Conservation (phyloP, 768 basidiomycete species). For the Suillus occidentalis region DNA sequence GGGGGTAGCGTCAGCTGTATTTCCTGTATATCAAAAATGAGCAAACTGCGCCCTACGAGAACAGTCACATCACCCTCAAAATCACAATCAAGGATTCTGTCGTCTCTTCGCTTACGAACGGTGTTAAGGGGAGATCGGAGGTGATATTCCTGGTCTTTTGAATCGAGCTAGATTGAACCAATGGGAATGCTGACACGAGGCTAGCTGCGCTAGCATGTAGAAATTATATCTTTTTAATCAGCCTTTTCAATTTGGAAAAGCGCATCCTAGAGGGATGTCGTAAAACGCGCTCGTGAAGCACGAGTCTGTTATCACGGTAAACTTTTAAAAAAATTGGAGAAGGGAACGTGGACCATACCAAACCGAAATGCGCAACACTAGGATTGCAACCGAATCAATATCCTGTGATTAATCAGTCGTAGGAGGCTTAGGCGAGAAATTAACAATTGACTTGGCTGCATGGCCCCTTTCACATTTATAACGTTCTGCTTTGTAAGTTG, state of each 20-base stretch:
- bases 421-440: no score
- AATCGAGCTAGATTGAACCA: background rate
- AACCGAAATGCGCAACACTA: background rate
- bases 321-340: background rate
- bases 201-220: background rate
- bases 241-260: background rate
- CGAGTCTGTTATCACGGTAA: background rate
- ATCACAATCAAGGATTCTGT: background rate
- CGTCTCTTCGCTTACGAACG: background rate
- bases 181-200: background rate
- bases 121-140: background rate
- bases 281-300: background rate
- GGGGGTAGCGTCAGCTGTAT: background rate
- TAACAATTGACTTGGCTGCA: background rate
- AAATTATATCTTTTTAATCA: background rate
- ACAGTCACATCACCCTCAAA: background rate
- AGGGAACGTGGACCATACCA: background rate
- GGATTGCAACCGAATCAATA: background rate
- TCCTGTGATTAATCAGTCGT: background rate
- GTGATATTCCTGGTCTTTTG: background rate
- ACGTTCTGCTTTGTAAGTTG: background rate
- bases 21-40: background rate
- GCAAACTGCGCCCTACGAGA: background rate
- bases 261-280: background rate
- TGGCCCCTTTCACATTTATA: background rate